Conservation (phyloP, 768 basidiomycete genomes). For the Cystofilobasidium macerans region DNA sequence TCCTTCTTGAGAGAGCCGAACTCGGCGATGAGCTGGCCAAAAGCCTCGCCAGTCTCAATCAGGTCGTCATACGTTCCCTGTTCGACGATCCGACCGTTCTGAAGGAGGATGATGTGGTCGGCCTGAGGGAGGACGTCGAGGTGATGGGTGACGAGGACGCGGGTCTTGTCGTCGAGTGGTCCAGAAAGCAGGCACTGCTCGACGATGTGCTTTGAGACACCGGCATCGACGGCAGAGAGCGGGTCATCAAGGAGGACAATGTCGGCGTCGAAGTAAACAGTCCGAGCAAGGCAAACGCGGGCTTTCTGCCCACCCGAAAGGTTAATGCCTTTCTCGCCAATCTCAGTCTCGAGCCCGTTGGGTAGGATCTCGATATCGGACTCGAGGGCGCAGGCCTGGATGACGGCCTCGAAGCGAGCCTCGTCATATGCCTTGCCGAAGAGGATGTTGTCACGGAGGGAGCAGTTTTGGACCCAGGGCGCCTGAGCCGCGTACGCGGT, state of each 20-base stretch:
- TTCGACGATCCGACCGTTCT: constrained; percentile 45
- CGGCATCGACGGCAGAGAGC: constrained; percentile 65
- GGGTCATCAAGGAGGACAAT: constrained; percentile 31
- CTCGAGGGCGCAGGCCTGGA: constrained; percentile 19
- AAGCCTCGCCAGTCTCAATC: constrained; percentile 40
- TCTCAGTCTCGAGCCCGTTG: constrained; percentile 38
- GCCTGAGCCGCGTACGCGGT: constrained; percentile 35
- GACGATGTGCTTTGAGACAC: constrained; percentile 57
- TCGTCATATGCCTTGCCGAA: constrained; percentile 30
- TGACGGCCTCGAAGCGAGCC: constrained; percentile 27
- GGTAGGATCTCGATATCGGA: constrained; percentile 30
- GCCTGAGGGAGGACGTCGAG: constrained; percentile 34
- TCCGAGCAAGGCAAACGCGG: constrained; percentile 33
- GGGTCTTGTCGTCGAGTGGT: constrained; percentile 48
- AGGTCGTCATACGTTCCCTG: constrained; percentile 52
- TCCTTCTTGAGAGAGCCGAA: constrained; percentile 20
- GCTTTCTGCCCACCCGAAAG: constrained; percentile 33
- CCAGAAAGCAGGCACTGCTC: constrained; percentile 47
- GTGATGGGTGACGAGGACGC: constrained; percentile 45
- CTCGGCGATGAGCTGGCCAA: constrained; percentile 30
- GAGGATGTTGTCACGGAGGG: constrained; percentile 45
- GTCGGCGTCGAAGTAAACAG: constrained; percentile 30
- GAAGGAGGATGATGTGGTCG: constrained; percentile 35
- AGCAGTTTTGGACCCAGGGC: constrained; percentile 37
- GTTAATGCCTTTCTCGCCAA: constrained; percentile 56